Percentiles rank a stretch among this genome's conserved stretches.
phyloP scores from a whole-genome alignment of 495 filamentous ascomycete species.

The Tuber aestivum region DNA sequence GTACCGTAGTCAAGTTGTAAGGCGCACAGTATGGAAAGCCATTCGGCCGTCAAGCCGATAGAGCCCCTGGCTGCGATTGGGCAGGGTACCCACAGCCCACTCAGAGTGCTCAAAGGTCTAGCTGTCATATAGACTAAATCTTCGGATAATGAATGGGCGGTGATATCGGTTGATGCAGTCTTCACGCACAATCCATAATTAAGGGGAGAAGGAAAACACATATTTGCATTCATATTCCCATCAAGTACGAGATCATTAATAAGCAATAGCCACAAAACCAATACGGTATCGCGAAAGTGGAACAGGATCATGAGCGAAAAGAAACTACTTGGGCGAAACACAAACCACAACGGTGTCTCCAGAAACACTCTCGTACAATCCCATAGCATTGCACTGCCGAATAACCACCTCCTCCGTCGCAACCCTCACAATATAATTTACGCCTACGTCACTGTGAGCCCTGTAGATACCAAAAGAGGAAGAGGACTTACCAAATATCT shows the following conservation, averaged over 20 bases:
- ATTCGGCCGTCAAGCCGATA: not conserved
- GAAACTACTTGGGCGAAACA: constrained; percentile 25
- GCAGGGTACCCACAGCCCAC: not conserved
- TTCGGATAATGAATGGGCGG: not conserved
- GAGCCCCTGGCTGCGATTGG: not conserved
- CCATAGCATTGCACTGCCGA: constrained; percentile 51
- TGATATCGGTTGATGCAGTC: not conserved
- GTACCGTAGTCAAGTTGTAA: not conserved
- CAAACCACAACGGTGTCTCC: constrained; percentile 50
- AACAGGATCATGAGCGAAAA: not conserved
- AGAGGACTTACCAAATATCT: not conserved
- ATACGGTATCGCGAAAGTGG: not conserved
- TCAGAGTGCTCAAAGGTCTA: not conserved
- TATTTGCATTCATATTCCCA: constrained; percentile 8
- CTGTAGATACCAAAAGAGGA: not conserved
- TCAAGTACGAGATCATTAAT: not conserved
- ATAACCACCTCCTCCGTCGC: constrained; percentile 50
- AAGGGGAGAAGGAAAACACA: not conserved
- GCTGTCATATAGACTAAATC: not conserved
- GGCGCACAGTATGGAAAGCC: not conserved
- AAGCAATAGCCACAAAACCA: not conserved
- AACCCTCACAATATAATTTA: not conserved
- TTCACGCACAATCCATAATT: not conserved
- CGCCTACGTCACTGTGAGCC: not conserved
- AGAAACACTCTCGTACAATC: constrained; percentile 50